These are phyloP conservation scores for Neckera pumila DNA, from an alignment of 225 moss, liverwort and hornwort species.

Conservation along the genomic window DNA sequence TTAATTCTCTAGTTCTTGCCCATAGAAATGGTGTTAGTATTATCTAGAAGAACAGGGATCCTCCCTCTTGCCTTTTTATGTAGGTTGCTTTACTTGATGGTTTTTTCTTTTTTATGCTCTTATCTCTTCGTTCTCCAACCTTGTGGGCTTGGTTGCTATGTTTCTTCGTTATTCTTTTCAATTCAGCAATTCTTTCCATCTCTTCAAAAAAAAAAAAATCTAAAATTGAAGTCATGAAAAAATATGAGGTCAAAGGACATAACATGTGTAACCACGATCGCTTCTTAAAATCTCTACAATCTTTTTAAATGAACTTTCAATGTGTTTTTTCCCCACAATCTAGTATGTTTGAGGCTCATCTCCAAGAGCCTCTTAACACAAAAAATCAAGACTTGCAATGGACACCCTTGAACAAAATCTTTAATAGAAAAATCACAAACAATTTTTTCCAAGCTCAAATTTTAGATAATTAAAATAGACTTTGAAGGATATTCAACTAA, in stretches of 20 bases:
- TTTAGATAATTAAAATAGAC: not conserved
- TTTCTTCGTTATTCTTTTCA: too few species aligned
- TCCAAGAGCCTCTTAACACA: not conserved
- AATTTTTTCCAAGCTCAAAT: not conserved
- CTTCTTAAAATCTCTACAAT: not conserved
- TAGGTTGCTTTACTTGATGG: too few species aligned
- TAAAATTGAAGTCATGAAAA: not conserved
- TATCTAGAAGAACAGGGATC: too few species aligned
- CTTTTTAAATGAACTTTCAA: not conserved
- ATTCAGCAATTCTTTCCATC: too few species aligned
- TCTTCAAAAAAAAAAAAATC: too few species aligned
- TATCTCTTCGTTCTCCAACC: too few species aligned
- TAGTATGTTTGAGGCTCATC: not conserved
- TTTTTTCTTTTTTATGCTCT: too few species aligned
- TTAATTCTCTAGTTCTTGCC: too few species aligned
- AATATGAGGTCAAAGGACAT: not conserved
- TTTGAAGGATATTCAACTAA: not conserved
- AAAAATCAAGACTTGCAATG: not conserved
- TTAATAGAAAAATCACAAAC: not conserved
- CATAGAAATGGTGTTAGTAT: too few species aligned
- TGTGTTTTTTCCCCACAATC: not conserved
- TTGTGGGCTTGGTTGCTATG: too few species aligned
- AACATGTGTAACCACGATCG: too few species aligned
- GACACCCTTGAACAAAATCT: not conserved
- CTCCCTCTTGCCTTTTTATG: too few species aligned